Conservation (phyloP, 208 protist genomes). For the Crithidia mellificae region DNA sequence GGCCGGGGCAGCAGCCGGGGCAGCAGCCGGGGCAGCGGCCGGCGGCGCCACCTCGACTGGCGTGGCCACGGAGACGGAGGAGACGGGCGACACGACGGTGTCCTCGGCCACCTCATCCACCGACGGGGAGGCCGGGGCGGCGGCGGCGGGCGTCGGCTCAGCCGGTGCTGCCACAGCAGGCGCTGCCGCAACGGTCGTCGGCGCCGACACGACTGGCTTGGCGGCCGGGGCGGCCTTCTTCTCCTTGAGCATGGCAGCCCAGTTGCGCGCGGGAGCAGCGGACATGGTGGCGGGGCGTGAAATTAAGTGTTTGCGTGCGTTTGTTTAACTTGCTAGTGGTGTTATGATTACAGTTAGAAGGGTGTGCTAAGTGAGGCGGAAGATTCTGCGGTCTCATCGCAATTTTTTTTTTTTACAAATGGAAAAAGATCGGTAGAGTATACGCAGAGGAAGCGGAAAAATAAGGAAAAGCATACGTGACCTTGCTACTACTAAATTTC, state of each 20-base stretch:
- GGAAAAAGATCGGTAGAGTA: too few species aligned
- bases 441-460: too few species aligned
- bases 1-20: constrained; percentile 35
- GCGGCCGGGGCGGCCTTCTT: constrained; percentile 25
- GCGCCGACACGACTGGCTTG: constrained; percentile 2
- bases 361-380: neutral
- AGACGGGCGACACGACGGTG: neutral
- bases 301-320: too few species aligned
- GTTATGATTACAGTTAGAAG: too few species aligned
- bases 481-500: too few species aligned
- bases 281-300: constrained; percentile 40
- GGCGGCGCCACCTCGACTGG: constrained; percentile 19
- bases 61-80: constrained; percentile 15
- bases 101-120: neutral
- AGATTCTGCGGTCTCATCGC: too few species aligned
- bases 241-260: constrained; percentile 66
- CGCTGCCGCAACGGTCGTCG: neutral
- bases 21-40: neutral
- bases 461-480: too few species aligned
- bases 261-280: constrained; percentile 57
- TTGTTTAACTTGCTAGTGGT: too few species aligned
- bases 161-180: constrained; percentile 1
- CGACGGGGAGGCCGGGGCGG: neutral
- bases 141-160: neutral
- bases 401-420: too few species aligned